Evolutionary conservation across 1,139 yeast genomes (phyloP), one percentile per base, ranked within the genome.

Genomic region (Scheffersomyces lignicola): DNA sequence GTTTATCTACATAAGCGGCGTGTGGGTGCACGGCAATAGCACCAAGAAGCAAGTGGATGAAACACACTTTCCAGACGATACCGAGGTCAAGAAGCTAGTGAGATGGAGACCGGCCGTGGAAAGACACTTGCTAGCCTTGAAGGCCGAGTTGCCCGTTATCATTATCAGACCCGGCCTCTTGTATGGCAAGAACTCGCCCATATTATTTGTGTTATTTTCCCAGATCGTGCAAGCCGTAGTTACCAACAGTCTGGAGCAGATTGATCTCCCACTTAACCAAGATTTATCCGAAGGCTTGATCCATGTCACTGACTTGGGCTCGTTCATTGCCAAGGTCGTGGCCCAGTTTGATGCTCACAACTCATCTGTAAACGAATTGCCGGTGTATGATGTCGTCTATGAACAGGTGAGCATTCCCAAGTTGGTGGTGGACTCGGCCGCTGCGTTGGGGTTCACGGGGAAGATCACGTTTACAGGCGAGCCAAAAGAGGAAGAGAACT

Each of bases 81-180:
- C 11, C 6, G 10, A 26, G 5, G 26, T 22, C 5, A 29, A 18
- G 11, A 22, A 5, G 10, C 21, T 29, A 14, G 24, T 29, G 11
- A 29, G 24, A 6, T 29, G 31, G 31, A 29, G 31, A 18, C 24
- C 24, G 4, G 9, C 5, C 16, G 12, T 29, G 4, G 31, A 29
- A 18, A 17, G 21, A 12, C 9, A 29, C 16, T 11, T 29, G 10
- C 21, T 29, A 18, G 7, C 31, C 12, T 29, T 7, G 4, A 18
- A 29, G 11, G 21, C 9, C 18, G 24, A 29, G 8, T 18, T 29
- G 8, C 31, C 31, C 4, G 13, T 15, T 27, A 28, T 33, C 12
- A 29, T 33, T 22, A 11, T 33, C 13, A 33, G 35, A 33, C 35
- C 35, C 11, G 35, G 35, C 4, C 18, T 33, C 16, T 28, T 33